Base-by-base conservation (phyloP, 768 basidiomycete genomes). In the Pleurotus ostreatus region DNA sequence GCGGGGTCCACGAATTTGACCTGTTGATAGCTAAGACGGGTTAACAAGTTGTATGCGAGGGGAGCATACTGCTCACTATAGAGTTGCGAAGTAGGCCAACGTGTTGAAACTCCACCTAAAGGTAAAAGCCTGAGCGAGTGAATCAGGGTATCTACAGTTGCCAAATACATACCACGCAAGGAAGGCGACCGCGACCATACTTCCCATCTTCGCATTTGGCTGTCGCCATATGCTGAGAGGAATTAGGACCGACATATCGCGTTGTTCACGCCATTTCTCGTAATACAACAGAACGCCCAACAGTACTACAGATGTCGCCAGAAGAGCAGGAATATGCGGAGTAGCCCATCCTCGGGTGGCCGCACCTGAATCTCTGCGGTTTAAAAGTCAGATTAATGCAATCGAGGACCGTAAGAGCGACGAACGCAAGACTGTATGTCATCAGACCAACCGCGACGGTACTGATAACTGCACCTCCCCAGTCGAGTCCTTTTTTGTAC, bases 381-480 rank as follows among this genome's bases (percentile, higher is more conserved):
- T 20, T 20, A 20, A 20, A 20, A 20, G 18, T 13, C 46, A 16
- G 47, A 18, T 22, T 7, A 16, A 49, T 43, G 25, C 25, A 1
- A 40, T 37, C 34, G 5, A 34, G 22, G n/a, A 39, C 20, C 2
- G 13, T 34, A 22, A 18, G 13, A n/a, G 7, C 16, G 11, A 41
- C 70, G 45, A 34, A 72, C 71, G 68, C 68, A 11, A 72, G 64
- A 38, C 68, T 67, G 48, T 68, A 72, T 16, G 65, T 68, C 7
- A 72, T 59, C 15, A 72, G 60, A 18, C 66, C 71, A 43, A 72
- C 57, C 6, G 70, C 71, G 1, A 61, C 55, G 11, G 66, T 66
- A 46, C 71, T 72, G 7, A 72, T 59, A 9, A 68, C 22, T 2
- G 69, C 69, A n/a, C 71, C 71, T n/a, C 70, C 65, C 70, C 68